These are phyloP conservation scores for Fraxinus platypoda DNA, from an alignment of 305 asterid species.

Conservation along the genomic window DNA sequence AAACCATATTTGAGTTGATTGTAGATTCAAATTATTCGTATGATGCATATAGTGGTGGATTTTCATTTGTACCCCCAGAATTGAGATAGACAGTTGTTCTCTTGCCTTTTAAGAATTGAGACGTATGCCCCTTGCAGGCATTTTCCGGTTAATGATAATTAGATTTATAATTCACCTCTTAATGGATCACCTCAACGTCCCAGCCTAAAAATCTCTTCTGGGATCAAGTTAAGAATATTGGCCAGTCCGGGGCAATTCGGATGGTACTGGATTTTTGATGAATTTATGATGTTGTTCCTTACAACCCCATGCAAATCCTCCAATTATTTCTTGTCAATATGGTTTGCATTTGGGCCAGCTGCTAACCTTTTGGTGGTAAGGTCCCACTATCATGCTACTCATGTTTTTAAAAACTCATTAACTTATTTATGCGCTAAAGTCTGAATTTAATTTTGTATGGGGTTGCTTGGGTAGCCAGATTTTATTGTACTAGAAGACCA, in stretches of 20 bases:
- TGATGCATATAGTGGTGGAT: background rate
- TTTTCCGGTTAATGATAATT: background rate
- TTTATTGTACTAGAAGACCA: background rate
- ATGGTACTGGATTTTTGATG: background rate
- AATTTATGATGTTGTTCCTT: background rate
- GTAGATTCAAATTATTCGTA: background rate
- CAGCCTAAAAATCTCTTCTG: background rate
- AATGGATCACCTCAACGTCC: background rate
- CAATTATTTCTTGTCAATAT: background rate
- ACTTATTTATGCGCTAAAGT: background rate
- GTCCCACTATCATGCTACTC: background rate
- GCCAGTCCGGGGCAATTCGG: background rate
- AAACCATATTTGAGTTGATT: background rate
- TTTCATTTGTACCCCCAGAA: background rate
- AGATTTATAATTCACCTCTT: background rate
- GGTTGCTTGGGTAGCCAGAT: background rate
- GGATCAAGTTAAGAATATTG: background rate
- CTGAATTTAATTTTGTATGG: background rate
- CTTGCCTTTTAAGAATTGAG: background rate
- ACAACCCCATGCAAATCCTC: background rate
- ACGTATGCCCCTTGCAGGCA: background rate
- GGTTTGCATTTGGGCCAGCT: background rate
- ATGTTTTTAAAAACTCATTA: background rate
- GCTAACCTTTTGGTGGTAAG: background rate
- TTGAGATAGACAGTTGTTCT: background rate